Percentiles rank a stretch among this genome's conserved stretches.
phyloP scores from a whole-genome alignment of 768 basidiomycete genomes.

The Podaxis sp. region DNA sequence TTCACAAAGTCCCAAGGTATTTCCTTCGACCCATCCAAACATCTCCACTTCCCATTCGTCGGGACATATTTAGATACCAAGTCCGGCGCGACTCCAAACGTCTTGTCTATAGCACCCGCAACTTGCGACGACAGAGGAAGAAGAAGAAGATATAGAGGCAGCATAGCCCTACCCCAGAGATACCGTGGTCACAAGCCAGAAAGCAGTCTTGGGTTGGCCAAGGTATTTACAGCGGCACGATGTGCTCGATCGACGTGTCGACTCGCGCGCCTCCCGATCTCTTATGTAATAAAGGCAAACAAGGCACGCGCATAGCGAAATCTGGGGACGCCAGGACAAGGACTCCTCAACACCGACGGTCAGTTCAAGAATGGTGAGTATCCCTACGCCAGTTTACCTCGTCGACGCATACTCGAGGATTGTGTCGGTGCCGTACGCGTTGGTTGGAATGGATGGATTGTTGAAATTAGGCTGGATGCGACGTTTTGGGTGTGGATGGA shows the following conservation, averaged over 20 bases:
- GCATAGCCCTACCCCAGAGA: slow-evolving; percentile 33
- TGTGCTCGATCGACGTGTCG: slow-evolving; percentile 38
- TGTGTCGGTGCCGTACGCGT: not conserved
- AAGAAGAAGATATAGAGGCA: slow-evolving; percentile 51
- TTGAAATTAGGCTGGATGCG: slow-evolving; percentile 38
- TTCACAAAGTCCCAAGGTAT: slow-evolving; percentile 85
- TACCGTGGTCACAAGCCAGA: not conserved
- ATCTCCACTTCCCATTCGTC: slow-evolving; percentile 64
- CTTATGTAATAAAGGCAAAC: slow-evolving; percentile 39
- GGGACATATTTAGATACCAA: slow-evolving; percentile 58
- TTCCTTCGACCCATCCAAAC: slow-evolving; percentile 76
- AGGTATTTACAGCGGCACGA: slow-evolving; percentile 10
- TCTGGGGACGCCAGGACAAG: slow-evolving; percentile 23
- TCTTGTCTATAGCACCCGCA: slow-evolving; percentile 44
- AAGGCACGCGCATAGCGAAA: slow-evolving; percentile 35
- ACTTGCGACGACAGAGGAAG: slow-evolving; percentile 40
- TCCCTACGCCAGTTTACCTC: slow-evolving; percentile 17
- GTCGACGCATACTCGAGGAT: slow-evolving; percentile 7
- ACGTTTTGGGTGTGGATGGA: slow-evolving; percentile 33
- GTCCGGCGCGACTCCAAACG: slow-evolving; percentile 57
- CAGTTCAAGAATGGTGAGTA: slow-evolving; percentile 43
- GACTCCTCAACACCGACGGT: slow-evolving; percentile 41
- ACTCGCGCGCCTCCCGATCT: slow-evolving; percentile 19
- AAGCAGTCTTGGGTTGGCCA: slow-evolving; percentile 6
- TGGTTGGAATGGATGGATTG: slow-evolving; percentile 6